These are phyloP conservation scores for Protomyces inundatus DNA, from an alignment of 1,139 yeast species.

Conservation along the genomic window DNA sequence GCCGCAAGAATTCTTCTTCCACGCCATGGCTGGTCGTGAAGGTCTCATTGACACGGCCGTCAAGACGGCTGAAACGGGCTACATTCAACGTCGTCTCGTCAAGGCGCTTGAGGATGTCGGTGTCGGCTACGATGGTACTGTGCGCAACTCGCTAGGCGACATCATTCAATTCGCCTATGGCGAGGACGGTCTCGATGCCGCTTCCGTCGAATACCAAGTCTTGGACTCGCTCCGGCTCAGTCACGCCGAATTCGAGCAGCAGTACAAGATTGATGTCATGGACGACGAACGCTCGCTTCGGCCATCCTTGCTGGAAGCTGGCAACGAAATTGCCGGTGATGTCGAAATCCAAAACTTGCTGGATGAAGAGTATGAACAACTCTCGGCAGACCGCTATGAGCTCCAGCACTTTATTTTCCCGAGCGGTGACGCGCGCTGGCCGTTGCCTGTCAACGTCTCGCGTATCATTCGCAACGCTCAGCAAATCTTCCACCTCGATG, in stretches of 20 bases:
- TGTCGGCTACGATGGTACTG: conserved; percentile 98
- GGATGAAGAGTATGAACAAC: conserved; percentile 79
- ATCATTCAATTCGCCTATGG: conserved; percentile 94
- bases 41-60: conserved; percentile 99
- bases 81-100: conserved; percentile 96
- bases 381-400: conserved; percentile 68
- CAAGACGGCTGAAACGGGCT: conserved; percentile 98
- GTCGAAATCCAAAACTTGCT: conserved; percentile 70
- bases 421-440: conserved; percentile 90
- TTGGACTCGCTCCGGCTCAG: conserved; percentile 95
- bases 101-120: conserved; percentile 97
- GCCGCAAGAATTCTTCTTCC: conserved; percentile 98
- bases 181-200: conserved; percentile 98
- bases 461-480: conserved; percentile 97
- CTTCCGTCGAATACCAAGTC: conserved; percentile 96
- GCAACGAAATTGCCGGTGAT: conserved; percentile 87
- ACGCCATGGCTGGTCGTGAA: conserved; percentile 99
- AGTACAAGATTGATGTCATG: conserved; percentile 83
- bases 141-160: conserved; percentile 95
- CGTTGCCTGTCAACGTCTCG: conserved; percentile 92
- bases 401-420: conserved; percentile 76
- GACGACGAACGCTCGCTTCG: conserved; percentile 57
- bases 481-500: conserved; percentile 91
- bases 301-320: conserved; percentile 75
- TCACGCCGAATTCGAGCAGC: conserved; percentile 69